These are phyloP conservation scores for Botryotinia narcissicola DNA, from an alignment of 2,329 filamentous ascomycete genomes.

Conservation along the genomic window DNA sequence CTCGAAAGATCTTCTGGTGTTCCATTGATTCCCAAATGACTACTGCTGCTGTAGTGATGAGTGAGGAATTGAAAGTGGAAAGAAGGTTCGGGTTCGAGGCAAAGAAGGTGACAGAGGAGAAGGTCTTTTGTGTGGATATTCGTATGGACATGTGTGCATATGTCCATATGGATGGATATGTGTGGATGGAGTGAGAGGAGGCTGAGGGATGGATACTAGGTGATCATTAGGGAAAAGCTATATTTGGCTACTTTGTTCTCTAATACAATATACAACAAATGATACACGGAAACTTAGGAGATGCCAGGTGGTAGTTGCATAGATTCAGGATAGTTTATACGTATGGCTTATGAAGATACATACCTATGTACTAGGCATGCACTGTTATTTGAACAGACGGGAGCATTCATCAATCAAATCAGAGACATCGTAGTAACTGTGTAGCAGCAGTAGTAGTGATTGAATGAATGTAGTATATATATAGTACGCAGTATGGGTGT, in stretches of 20 bases:
- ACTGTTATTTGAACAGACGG: background rate
- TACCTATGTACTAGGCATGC: background rate
- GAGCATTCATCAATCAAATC: background rate
- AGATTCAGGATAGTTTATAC: background rate
- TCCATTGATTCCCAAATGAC: constrained; percentile 8
- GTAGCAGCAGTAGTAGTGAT: background rate
- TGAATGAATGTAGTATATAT: background rate
- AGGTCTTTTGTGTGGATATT: background rate
- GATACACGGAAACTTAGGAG: background rate
- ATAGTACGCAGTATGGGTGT: too few species aligned
- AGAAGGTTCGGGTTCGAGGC: background rate
- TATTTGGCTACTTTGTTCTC: background rate
- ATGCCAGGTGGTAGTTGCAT: background rate
- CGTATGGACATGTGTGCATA: background rate
- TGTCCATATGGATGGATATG: background rate
- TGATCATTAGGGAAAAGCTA: background rate
- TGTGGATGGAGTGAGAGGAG: background rate
- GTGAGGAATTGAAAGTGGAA: background rate
- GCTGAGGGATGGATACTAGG: background rate
- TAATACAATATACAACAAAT: background rate
- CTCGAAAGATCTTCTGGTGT: constrained; percentile 6
- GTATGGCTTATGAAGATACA: background rate
- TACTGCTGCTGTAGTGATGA: background rate
- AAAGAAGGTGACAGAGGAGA: background rate
- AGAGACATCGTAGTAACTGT: background rate